A percentile compares a stretch with the other conserved stretches of the same genome.
These are phyloP conservation scores for Closterium sp. DNA, from an alignment of 139 green algal species.

Conservation along the genomic window DNA sequence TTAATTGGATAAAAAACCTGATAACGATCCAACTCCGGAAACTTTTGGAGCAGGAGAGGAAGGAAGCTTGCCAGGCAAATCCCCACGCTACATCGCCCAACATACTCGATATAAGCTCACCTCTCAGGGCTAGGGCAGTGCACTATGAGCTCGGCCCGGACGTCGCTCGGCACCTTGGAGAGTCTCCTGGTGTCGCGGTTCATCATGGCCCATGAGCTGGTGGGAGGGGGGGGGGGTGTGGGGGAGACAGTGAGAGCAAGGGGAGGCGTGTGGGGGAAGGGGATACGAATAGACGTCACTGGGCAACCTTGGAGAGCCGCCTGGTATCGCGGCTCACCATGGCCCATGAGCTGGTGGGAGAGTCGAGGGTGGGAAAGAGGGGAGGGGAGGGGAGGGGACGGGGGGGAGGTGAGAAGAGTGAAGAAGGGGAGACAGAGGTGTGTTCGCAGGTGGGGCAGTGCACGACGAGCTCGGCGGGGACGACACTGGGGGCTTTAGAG, in stretches of 20 bases:
- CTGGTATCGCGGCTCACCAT: neutral
- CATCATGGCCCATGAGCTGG: constrained; percentile 86
- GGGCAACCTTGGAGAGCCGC: neutral
- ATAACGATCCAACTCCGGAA: too few relatives aligned
- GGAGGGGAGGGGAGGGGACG: too few relatives aligned
- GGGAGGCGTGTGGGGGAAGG: neutral
- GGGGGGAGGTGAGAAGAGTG: neutral
- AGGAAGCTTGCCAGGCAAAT: too few relatives aligned
- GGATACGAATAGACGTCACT: neutral
- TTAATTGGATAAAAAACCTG: too few relatives aligned
- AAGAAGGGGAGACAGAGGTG: neutral
- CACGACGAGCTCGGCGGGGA: constrained; percentile 6
- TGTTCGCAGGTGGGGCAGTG: constrained; percentile 18
- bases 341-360: neutral
- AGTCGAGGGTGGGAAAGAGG: neutral
- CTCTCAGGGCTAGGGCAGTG: constrained; percentile 28
- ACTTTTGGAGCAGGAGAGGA: too few relatives aligned
- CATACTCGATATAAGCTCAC: neutral
- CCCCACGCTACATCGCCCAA: neutral
- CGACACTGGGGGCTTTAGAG: neutral
- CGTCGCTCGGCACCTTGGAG: constrained; percentile 70
- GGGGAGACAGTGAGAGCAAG: neutral
- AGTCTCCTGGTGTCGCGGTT: constrained; percentile 77
- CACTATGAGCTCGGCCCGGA: constrained; percentile 59
- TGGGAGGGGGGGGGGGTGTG: too few relatives aligned